Base-by-base conservation (phyloP, 768 basidiomycete genomes). In the Lepiota brunneoincarnata region DNA sequence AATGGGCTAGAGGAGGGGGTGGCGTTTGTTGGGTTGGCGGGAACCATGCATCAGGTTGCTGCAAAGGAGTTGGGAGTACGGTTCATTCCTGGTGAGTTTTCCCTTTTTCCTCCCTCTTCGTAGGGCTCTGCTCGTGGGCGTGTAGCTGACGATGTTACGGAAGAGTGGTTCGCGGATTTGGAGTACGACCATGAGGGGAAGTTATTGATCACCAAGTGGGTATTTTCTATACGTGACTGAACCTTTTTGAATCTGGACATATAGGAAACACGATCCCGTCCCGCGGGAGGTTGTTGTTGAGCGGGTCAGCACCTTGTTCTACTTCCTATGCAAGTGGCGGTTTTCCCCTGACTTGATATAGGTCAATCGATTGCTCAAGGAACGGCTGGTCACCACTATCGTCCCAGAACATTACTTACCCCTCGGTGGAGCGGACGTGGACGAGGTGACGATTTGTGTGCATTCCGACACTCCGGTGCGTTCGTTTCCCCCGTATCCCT, bases 161-260 rank as follows among this genome's bases (percentile, higher is more conserved):
- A 51, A 83, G 84, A 86, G 56, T 86, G 82, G 80, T 87, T 84
- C 60, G 83, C 81, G 2, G 85, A 89, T 61, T 65, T 87, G 24
- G 81, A 84, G 17, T 87, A 88, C 58, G 75, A 67, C 45, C 61
- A 73, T 2, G 73, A 78, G 52, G 86, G 85, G 2, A 79, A 77
- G 58, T 69, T 87, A 24, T 61, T 86, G 35, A 84, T 84, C 51
- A 84, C 83, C 7, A 77, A 81, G 83, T 81, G 52, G 15, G 66
- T 62, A 2, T 20, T 9, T 21, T 10, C 51, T 9, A 15, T 26
- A 18, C 17, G 6, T 14, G n/a, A 3, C 10, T 20, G n/a, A n/a
- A 26, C 26, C 9, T 35, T 38, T 34, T 23, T 35, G 14, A 43
- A 3, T 31, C 4, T 35, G 9, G 12, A 24, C 48, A 4, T 12